Evolutionary conservation across 192 early-diverging fungal genomes (phyloP).

Genomic region (Blastocladiella britannica): DNA sequence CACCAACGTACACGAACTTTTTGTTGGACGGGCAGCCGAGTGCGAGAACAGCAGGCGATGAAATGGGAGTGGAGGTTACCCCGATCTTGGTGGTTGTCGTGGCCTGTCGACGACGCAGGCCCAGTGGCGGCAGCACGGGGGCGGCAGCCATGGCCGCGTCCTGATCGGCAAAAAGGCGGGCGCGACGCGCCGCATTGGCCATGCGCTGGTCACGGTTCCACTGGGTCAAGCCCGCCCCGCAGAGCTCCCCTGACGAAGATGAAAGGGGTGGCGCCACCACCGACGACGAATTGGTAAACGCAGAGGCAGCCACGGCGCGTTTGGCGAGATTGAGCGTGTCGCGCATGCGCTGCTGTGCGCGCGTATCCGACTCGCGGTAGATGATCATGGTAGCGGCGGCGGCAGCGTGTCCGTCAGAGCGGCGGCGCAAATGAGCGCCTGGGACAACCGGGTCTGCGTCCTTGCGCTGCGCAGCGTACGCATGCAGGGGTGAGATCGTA

Average conservation of each 20-base stretch:
- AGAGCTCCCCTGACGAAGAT: no score
- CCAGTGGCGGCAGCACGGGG: background rate
- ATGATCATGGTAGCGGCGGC: background rate
- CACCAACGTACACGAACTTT: background rate
- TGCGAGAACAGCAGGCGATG: background rate
- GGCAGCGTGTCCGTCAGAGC: background rate
- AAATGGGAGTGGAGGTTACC: background rate
- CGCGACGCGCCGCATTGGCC: no score
- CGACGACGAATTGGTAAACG: no score
- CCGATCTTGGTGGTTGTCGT: background rate
- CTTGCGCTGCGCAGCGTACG: conserved; percentile 24
- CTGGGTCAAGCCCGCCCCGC: no score
- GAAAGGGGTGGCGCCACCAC: no score
- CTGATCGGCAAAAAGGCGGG: no score
- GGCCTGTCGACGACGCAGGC: background rate
- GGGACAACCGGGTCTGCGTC: conserved; percentile 26
- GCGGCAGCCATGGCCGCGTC: background rate
- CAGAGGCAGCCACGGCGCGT: no score
- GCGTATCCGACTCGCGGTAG: background rate
- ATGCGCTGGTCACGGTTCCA: no score
- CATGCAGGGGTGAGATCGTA: conserved; percentile 34
- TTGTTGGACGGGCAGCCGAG: background rate
- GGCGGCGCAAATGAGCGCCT: conserved; percentile 9
- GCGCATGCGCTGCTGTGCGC: no score
- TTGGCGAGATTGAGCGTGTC: no score